Percentiles rank a stretch among this genome's conserved stretches.
Evolutionary conservation across 495 filamentous ascomycete genomes (phyloP).

Genomic region (Apiosordaria backusii): DNA sequence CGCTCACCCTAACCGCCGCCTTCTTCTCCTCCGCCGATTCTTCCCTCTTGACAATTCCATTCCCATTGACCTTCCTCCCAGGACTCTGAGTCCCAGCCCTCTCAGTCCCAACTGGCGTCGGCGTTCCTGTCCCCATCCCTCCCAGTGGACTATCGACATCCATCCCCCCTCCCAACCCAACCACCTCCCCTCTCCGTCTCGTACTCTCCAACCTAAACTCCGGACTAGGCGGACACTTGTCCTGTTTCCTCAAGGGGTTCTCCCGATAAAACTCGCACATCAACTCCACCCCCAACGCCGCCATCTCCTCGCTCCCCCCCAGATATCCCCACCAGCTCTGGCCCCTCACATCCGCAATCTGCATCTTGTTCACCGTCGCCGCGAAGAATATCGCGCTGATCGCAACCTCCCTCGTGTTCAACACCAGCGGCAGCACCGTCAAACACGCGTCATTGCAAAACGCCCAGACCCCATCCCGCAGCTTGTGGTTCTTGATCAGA

Average conservation of each 20-base stretch:
- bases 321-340: constrained; percentile 82
- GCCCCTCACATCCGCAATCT: constrained; percentile 72
- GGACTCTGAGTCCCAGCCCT: constrained; percentile 32
- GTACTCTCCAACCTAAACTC: constrained; percentile 47
- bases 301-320: constrained; percentile 60
- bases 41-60: background rate
- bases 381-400: constrained; percentile 84
- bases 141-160: background rate
- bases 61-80: background rate
- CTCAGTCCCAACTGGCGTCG: constrained; percentile 22
- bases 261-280: constrained; percentile 74
- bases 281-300: constrained; percentile 59
- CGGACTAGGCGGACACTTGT: constrained; percentile 43
- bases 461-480: constrained; percentile 83
- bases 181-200: constrained; percentile 40
- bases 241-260: constrained; percentile 52
- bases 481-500: constrained; percentile 64
- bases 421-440: constrained; percentile 80
- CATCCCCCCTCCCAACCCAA: background rate
- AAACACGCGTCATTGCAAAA: constrained; percentile 87
- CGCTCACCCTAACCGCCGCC: constrained; percentile 6
- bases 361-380: constrained; percentile 57
- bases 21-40: background rate
- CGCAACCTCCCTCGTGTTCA: constrained; percentile 72
- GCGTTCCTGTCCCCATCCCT: background rate